A percentile compares a stretch with the other conserved stretches of the same genome.
Conservation (phyloP, 768 basidiomycete genomes). For the Cyclocybe aegerita region DNA sequence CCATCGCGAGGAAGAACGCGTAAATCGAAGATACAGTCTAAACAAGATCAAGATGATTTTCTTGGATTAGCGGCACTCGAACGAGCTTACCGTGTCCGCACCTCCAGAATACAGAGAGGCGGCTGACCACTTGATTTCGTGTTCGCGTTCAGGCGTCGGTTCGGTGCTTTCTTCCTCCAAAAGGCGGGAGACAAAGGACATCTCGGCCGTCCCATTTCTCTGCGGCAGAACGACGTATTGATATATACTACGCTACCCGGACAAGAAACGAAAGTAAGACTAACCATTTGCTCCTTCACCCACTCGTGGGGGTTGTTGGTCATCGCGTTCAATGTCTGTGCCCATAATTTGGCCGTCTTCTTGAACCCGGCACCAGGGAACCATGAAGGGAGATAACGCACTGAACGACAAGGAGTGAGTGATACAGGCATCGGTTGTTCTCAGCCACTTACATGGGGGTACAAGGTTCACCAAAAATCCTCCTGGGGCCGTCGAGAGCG, state of each 20-base stretch:
- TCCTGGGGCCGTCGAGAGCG: conserved; percentile 39
- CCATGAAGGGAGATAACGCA: conserved; percentile 52
- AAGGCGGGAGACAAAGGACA: conserved; percentile 32
- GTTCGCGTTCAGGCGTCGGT: conserved; percentile 29
- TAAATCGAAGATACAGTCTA: conserved; percentile 40
- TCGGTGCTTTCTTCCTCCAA: conserved; percentile 23
- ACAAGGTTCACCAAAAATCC: conserved; percentile 50
- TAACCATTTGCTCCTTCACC: conserved; percentile 46
- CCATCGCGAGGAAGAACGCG: conserved; percentile 40
- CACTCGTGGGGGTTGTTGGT: conserved; percentile 43
- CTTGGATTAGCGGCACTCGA: not conserved
- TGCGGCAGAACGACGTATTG: conserved; percentile 7
- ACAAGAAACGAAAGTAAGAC: not conserved
- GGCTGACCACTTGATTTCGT: conserved; percentile 42
- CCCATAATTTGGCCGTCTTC: conserved; percentile 44
- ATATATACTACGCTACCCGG: not conserved
- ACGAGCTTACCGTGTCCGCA: conserved; percentile 34
- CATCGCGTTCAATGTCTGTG: conserved; percentile 39
- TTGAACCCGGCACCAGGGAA: conserved; percentile 60
- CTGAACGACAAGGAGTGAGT: conserved; percentile 21
- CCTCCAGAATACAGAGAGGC: conserved; percentile 51
- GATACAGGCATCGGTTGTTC: not conserved
- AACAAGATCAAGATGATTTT: not conserved
- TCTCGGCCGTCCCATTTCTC: conserved; percentile 31
- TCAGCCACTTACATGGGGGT: conserved; percentile 35